A percentile compares a stretch with the other conserved stretches of the same genome.
Conservation (phyloP, 148 eudicot species). For the Dianthus caryophyllus region DNA sequence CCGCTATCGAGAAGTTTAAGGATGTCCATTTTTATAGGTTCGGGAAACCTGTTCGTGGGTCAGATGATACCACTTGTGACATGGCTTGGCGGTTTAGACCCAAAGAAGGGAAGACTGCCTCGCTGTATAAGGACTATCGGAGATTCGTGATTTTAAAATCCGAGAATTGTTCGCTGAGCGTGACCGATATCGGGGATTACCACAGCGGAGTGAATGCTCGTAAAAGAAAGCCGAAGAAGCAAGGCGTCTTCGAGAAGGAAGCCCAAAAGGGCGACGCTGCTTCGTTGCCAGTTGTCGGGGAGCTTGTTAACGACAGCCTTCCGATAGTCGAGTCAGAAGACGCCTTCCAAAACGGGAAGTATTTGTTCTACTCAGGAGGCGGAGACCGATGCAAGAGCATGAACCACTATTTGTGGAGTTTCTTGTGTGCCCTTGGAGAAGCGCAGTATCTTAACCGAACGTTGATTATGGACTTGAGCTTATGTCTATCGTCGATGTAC, state of each 20-base stretch:
- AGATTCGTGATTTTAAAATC: slow-evolving; percentile 53
- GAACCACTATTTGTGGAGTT: slow-evolving; percentile 92
- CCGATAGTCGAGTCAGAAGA: slow-evolving; percentile 76
- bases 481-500: slow-evolving; percentile 79
- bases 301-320: slow-evolving; percentile 67
- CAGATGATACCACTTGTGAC: slow-evolving; percentile 63
- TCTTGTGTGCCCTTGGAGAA: slow-evolving; percentile 91
- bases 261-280: slow-evolving; percentile 15
- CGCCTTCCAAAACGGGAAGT: slow-evolving; percentile 59
- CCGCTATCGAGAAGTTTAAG: slow-evolving; percentile 77
- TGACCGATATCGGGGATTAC: slow-evolving; percentile 71
- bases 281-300: slow-evolving; percentile 65
- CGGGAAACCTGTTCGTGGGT: slow-evolving; percentile 76
- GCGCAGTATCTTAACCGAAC: slow-evolving; percentile 94
- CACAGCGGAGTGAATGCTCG: slow-evolving; percentile 83
- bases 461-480: slow-evolving; percentile 70
- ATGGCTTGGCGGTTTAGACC: slow-evolving; percentile 99
- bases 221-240: slow-evolving; percentile 65
- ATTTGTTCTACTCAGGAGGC: slow-evolving; percentile 70
- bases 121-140: slow-evolving; percentile 78
- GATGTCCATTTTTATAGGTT: slow-evolving; percentile 83
- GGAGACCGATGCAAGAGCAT: slow-evolving; percentile 94
- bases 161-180: slow-evolving; percentile 66
- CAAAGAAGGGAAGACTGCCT: slow-evolving; percentile 71
- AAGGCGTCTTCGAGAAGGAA: slow-evolving; percentile 51